These are phyloP conservation scores for Mycothermus thermophilus DNA, from an alignment of 495 filamentous ascomycete genomes.

Conservation along the genomic window DNA sequence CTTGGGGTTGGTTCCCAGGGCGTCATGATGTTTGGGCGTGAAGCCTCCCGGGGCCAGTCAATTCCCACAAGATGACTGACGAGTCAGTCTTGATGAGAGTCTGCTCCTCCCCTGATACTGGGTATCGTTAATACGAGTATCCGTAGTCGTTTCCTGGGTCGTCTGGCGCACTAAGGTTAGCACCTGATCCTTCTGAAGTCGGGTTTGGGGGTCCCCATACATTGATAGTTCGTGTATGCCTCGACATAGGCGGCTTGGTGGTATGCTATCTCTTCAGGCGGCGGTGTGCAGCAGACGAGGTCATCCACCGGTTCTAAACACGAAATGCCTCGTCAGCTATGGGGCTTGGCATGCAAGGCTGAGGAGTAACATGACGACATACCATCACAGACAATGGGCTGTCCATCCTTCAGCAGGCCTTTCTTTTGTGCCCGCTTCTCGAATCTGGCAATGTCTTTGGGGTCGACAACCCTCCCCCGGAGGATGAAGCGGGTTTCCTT, in stretches of 20 bases:
- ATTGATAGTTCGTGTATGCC: no score
- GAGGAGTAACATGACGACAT: background rate
- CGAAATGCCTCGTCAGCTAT: background rate
- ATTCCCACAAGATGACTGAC: no score
- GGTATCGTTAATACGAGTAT: no score
- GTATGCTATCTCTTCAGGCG: slow-evolving; percentile 7
- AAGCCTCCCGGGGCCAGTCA: no score
- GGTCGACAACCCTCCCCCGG: slow-evolving; percentile 20
- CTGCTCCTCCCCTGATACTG: no score
- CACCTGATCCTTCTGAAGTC: no score
- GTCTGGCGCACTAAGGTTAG: no score
- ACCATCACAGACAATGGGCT: background rate
- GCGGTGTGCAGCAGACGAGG: slow-evolving; percentile 14
- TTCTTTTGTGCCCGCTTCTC: slow-evolving; percentile 23
- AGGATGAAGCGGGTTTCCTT: slow-evolving; percentile 21
- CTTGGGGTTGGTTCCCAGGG: no score
- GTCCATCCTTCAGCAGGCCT: slow-evolving; percentile 12
- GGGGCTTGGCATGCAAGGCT: no score
- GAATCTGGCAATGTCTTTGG: slow-evolving; percentile 23
- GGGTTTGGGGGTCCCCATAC: background rate
- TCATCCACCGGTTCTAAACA: slow-evolving; percentile 16
- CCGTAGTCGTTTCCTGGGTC: background rate
- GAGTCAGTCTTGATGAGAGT: no score
- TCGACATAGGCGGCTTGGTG: no score
- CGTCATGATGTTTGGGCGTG: no score